Evolutionary conservation across 192 early-diverging fungal genomes (phyloP), one percentile per base, ranked within the genome.

Genomic region (Coemansia sp.): DNA sequence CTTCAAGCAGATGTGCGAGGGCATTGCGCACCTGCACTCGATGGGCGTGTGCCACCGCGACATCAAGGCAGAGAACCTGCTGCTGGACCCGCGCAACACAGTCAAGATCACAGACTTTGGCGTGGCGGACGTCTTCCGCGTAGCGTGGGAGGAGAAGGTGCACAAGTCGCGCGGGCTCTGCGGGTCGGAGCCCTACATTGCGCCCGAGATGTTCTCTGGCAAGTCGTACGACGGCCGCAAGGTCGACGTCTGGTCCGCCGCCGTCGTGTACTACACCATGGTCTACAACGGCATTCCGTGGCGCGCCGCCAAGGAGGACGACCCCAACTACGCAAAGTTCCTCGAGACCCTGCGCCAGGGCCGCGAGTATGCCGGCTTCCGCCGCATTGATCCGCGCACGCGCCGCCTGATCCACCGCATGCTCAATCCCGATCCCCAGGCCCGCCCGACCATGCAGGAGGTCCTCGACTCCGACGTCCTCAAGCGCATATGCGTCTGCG

Each of bases 31-130:
- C 63, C 67, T 98, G 40, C 97, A 98, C 67, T 84, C 85, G 7
- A 86, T 94, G 79, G 97, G 97, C 61, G 96, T 98, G n/a, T 94
- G 93, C 53, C 97, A 98, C 76, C 87, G 88, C 53, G 87, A 92
- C 57, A 85, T 90, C 68, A 89, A 89, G 68, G 85, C 89, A 19
- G 87, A 98, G 76, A 98, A 98, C 78, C 59, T 97, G 30, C 80
- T 98, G 15, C 74, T 98, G 64, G 91, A 93, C 61, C 81, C 75
- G 4, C 67, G 84, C 20, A 87, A 88, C 62, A 87, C 84, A n/a
- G 66, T 98, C 59, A 98, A 98, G 75, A 94, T 98, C 72, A 94
- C 96, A 9, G 96, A 98, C 84, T 98, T 98, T 86, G 97, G 97
- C 47, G 94, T 97, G 13, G 91, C 92, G 2, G 92, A 94, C 69